phyloP scores from a whole-genome alignment of 73 alveolate genomes.

The Blepharisma japonicum region DNA sequence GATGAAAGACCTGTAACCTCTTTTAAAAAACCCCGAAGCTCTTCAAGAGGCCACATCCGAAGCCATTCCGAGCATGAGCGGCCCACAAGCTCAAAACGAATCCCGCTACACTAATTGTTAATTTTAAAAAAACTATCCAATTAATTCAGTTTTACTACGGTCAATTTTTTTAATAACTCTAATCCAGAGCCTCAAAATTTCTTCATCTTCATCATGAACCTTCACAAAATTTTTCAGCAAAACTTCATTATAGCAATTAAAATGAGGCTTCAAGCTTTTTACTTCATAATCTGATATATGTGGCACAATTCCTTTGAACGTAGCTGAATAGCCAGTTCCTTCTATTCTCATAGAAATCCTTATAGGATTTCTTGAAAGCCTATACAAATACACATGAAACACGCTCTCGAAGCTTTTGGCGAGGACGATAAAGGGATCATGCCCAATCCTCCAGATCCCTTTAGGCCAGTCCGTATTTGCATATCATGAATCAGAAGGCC shows the following conservation, averaged over 20 bases:
- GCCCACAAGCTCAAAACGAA: too few species aligned
- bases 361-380: background rate
- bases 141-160: too few species aligned
- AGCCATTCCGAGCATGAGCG: constrained; percentile 8
- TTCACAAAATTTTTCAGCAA: constrained; percentile 5
- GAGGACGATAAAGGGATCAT: constrained; percentile 6
- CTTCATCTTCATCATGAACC: constrained; percentile 27
- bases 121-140: too few species aligned
- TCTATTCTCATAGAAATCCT: background rate
- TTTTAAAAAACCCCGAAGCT: constrained; percentile 10
- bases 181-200: constrained; percentile 23
- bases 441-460: constrained; percentile 24
- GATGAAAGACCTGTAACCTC: background rate
- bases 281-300: background rate
- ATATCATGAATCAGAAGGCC: constrained; percentile 9
- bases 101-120: too few species aligned
- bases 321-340: background rate
- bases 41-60: constrained; percentile 18
- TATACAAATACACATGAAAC: constrained; percentile 17
- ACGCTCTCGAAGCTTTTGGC: background rate
- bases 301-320: constrained; percentile 8
- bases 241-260: constrained; percentile 1
- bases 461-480: constrained; percentile 24
- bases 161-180: background rate
- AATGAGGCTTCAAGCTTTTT: constrained; percentile 3